Base-by-base conservation (phyloP, 306 rosid genomes). In the Hippophae tibetana region DNA sequence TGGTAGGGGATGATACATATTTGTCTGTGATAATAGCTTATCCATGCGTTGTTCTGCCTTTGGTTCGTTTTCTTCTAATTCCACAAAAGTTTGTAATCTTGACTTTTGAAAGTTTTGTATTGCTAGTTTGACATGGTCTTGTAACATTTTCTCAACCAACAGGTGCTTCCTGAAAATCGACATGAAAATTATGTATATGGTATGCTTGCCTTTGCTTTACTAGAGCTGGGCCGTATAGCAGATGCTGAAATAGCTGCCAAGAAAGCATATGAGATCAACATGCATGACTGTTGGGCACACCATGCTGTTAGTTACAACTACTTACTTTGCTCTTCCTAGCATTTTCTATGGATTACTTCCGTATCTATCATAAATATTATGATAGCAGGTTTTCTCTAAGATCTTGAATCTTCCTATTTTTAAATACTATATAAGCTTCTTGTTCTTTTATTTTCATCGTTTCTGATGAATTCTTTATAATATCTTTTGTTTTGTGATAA, bases 211-310 rank as follows among this genome's bases (percentile, higher is more conserved):
- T 92, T 92, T 74, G 68, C 98, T 60, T 72, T 92, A 48, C 64
- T 92, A 71, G 98, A 92, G 87, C 86, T 92, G 65, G 87, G 81
- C 49, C 68, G 18, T 57, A 76, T 87, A 83, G 79, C 31, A 66
- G 98, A 92, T 13, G 98, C 98, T 9, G 86, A 85, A 75, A 50
- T 79, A 63, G 98, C 96, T 49, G 86, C 95, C 47, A 81, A 56
- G 73, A 79, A 61, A 73, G 98, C 89, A 63, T 78, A 70, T 54
- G 81, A 81, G 71, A 83, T 87, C 77, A 81, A 85, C 74, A 67
- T 73, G 66, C 72, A 76, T 14, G 98, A 92, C 62, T 10, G 31
- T 60, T 92, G 98, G 98, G 76, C 82, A n/a, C 96, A 92, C 10
- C 98, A 92, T 77, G 81, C 72, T 53, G 98, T 87, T 73, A 75